phyloP scores from a whole-genome alignment of 441 rosid species.

The Rhodomyrtus psidioides region DNA sequence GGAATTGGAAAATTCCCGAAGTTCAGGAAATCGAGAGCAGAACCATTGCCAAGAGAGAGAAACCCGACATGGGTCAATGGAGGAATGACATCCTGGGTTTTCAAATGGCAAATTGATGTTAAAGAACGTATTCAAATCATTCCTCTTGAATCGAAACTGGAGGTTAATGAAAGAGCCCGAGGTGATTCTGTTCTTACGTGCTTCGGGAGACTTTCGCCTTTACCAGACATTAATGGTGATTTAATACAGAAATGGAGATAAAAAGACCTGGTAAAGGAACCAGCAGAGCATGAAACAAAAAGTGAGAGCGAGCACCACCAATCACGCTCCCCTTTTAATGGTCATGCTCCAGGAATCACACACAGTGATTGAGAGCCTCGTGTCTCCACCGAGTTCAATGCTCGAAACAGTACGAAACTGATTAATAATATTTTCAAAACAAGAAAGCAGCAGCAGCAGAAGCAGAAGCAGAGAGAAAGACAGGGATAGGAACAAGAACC shows the following conservation, averaged over 20 bases:
- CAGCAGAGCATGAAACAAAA: not conserved
- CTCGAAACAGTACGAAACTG: not conserved
- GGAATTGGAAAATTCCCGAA: not conserved
- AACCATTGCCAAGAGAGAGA: not conserved
- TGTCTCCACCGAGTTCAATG: not conserved
- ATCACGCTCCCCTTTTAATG: conserved; percentile 31
- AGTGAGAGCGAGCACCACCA: conserved; percentile 9
- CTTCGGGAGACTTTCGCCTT: not conserved
- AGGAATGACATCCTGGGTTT: not conserved
- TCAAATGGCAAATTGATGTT: not conserved
- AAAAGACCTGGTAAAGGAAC: not conserved
- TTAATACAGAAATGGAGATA: not conserved
- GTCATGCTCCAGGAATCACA: not conserved
- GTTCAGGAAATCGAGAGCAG: not conserved
- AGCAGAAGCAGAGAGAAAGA: not conserved
- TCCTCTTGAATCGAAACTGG: not conserved
- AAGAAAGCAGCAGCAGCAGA: not conserved
- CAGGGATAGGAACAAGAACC: not conserved
- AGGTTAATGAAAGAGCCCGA: not conserved
- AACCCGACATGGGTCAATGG: not conserved
- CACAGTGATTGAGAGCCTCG: not conserved
- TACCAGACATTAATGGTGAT: not conserved
- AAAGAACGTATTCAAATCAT: not conserved
- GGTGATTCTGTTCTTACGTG: not conserved
- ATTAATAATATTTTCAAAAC: not conserved